These are phyloP conservation scores for Arachis hypogaea DNA, from an alignment of 306 rosid genomes.

Conservation along the genomic window DNA sequence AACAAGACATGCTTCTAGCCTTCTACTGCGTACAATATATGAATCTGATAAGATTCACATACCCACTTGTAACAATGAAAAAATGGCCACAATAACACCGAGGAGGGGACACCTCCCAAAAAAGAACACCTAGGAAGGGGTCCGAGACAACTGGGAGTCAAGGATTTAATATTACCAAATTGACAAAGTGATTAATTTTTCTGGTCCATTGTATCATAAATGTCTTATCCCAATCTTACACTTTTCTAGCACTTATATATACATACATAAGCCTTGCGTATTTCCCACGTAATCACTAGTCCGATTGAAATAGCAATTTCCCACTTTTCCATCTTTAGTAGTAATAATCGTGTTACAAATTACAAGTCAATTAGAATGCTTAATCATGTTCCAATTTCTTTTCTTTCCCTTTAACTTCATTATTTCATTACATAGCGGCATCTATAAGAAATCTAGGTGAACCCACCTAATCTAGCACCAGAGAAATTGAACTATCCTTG, in stretches of 20 bases:
- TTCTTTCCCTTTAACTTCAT: background rate
- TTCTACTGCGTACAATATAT: background rate
- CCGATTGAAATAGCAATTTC: background rate
- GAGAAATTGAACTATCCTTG: background rate
- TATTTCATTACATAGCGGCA: background rate
- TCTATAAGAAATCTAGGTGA: background rate
- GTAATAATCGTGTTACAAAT: background rate
- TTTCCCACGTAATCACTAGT: no score
- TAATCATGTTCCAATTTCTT: background rate
- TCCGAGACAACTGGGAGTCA: no score
- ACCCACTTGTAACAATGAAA: slow-evolving; percentile 17
- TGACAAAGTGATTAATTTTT: slow-evolving; percentile 12
- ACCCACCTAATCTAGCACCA: background rate
- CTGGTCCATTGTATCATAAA: background rate
- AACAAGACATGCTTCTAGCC: background rate
- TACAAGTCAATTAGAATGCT: background rate
- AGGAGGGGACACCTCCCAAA: background rate
- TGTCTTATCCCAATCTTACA: background rate
- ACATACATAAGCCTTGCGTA: background rate
- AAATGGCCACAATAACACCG: background rate
- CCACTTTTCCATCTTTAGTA: background rate
- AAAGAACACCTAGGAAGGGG: no score
- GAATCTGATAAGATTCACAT: slow-evolving; percentile 1
- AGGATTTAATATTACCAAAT: no score
- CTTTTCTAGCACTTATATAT: background rate